Percentiles rank a stretch among this genome's conserved stretches.
Evolutionary conservation across 169 alveolate genomes (phyloP).

Genomic region (Eimeria acervulina): DNA sequence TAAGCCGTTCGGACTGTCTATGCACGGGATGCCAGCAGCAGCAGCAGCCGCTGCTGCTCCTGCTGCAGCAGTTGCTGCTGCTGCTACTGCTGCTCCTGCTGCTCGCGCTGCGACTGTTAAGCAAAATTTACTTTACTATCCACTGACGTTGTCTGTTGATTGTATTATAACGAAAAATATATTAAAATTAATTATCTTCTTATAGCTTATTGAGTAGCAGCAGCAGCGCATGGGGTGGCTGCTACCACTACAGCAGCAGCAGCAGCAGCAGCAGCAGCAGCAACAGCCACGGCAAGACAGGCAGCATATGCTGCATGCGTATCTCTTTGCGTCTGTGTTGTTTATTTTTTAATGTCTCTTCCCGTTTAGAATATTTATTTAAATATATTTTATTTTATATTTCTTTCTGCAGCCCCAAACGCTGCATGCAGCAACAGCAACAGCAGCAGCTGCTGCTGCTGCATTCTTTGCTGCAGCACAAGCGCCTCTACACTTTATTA

Average conservation of each 20-base stretch:
- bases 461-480: background rate
- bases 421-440: background rate
- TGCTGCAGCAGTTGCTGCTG: too few relatives aligned
- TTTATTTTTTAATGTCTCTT: background rate
- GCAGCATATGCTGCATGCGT: background rate
- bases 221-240: background rate
- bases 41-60: background rate
- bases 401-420: background rate
- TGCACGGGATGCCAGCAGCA: constrained; percentile 11
- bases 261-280: too few relatives aligned
- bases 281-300: too few relatives aligned
- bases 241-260: too few relatives aligned
- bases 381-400: background rate
- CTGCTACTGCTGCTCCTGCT: constrained; percentile 42
- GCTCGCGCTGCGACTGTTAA: background rate
- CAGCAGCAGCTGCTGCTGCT: background rate
- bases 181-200: too few relatives aligned
- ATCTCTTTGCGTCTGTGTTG: background rate
- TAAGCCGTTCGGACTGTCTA: background rate
- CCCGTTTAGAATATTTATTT: background rate
- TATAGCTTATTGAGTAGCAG: background rate
- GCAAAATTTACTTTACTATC: background rate
- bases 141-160: background rate
- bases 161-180: background rate
- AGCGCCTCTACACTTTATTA: too few relatives aligned